phyloP scores from a whole-genome alignment of 129 eudicot genomes.

The Mikania micrantha region DNA sequence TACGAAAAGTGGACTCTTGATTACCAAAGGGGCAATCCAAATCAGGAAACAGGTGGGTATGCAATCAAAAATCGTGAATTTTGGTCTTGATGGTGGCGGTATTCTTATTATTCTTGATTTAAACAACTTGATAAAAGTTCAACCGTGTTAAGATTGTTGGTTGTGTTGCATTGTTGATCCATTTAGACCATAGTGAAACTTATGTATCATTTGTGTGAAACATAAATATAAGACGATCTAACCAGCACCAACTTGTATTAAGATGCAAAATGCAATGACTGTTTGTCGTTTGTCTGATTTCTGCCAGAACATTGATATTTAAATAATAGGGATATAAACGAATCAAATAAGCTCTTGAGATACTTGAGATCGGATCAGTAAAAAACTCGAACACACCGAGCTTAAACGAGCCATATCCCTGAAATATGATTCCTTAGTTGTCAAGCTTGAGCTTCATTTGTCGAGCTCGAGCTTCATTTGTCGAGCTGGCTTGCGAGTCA shows the following conservation, averaged over 20 bases:
- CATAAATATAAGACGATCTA: neutral
- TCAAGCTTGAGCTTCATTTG: too few species aligned
- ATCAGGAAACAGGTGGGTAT: slow-evolving; percentile 26
- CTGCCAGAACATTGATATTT: too few species aligned
- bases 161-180: slow-evolving; percentile 5
- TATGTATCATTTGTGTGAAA: slow-evolving; percentile 9
- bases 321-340: too few species aligned
- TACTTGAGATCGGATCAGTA: too few species aligned
- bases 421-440: too few species aligned
- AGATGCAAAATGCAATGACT: too few species aligned
- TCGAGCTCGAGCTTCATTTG: too few species aligned
- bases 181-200: slow-evolving; percentile 6
- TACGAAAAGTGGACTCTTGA: slow-evolving; percentile 95
- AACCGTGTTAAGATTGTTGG: slow-evolving; percentile 11
- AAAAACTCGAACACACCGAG: too few species aligned
- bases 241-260: neutral
- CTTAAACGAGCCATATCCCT: too few species aligned
- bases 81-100: slow-evolving; percentile 51
- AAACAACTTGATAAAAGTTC: neutral
- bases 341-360: too few species aligned
- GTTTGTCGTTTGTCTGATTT: too few species aligned
- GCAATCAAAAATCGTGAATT: slow-evolving; percentile 58
- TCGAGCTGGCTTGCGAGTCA: too few species aligned
- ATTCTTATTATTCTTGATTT: neutral
- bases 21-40: slow-evolving; percentile 27